Evolutionary conservation across 2,329 filamentous ascomycete genomes (phyloP).

Genomic region (Tolypocladium nubicola): DNA sequence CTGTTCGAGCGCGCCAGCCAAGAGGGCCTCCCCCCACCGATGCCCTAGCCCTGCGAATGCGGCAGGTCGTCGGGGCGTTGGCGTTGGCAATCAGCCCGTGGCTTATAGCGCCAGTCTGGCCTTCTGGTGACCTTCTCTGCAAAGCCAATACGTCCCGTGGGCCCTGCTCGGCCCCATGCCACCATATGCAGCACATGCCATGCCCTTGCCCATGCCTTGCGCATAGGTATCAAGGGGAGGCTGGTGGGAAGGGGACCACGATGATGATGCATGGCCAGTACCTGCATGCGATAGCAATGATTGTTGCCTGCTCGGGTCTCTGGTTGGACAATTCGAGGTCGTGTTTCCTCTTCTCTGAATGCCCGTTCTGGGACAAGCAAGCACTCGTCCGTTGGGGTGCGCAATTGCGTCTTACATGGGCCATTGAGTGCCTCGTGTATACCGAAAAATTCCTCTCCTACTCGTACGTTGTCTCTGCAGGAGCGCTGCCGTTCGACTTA

Average conservation of each 20-base stretch:
- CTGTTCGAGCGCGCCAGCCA: not conserved
- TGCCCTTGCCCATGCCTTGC: not conserved
- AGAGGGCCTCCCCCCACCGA: not conserved
- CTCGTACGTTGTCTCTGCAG: not conserved
- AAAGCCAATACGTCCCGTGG: not conserved
- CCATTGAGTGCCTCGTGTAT: not conserved
- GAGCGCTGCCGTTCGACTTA: not conserved
- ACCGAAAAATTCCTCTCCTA: too few species aligned
- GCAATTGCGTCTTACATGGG: not conserved
- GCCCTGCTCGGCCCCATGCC: not conserved
- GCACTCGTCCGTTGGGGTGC: not conserved
- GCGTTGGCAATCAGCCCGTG: not conserved
- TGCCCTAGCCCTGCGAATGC: not conserved
- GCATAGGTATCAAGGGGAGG: not conserved
- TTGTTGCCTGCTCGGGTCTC: not conserved
- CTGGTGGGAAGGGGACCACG: not conserved
- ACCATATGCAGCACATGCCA: not conserved
- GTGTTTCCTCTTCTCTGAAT: constrained; percentile 4
- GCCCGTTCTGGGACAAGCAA: not conserved
- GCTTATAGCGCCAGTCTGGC: not conserved
- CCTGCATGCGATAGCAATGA: constrained; percentile 3
- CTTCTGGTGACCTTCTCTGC: not conserved
- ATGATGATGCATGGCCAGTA: constrained; percentile 2
- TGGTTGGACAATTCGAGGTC: constrained; percentile 6
- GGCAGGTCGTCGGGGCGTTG: not conserved